phyloP scores from a whole-genome alignment of 2,329 filamentous ascomycete species.

The Thermothelomyces thermophilus region DNA sequence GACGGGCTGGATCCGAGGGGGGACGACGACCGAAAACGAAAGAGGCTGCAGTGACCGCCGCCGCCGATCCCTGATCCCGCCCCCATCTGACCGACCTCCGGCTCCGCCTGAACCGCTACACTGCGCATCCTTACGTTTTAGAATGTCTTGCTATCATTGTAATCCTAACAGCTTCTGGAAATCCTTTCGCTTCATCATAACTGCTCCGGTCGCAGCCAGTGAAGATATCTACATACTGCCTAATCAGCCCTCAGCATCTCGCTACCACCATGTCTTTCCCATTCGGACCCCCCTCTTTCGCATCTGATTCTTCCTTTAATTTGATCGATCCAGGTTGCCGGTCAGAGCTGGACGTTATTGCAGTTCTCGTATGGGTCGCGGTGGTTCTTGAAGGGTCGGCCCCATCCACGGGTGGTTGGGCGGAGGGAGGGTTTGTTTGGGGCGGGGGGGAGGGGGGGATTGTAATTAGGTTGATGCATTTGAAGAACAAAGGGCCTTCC shows the following conservation, averaged over 20 bases:
- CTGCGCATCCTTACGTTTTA: neutral
- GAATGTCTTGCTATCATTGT: constrained; percentile 1
- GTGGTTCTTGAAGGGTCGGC: no score
- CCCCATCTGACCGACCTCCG: neutral
- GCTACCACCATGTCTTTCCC: neutral
- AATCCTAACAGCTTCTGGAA: neutral
- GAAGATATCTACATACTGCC: neutral
- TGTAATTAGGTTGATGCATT: no score
- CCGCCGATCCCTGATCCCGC: neutral
- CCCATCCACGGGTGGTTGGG: no score
- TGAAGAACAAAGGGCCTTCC: no score
- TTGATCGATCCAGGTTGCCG: no score
- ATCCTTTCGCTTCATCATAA: neutral
- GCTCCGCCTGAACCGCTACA: neutral
- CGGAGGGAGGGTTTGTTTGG: no score
- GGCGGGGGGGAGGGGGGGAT: no score
- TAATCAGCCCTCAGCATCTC: neutral
- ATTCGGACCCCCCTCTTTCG: neutral
- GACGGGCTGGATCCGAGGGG: constrained; percentile 46
- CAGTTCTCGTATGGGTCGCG: no score
- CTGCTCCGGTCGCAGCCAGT: neutral
- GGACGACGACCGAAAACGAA: constrained; percentile 56
- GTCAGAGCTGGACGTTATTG: no score
- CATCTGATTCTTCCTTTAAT: no score
- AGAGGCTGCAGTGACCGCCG: constrained; percentile 39